Percentiles rank a stretch among this genome's conserved stretches.
Evolutionary conservation across 2,329 filamentous ascomycete genomes (phyloP).

Genomic region (Geoglossum cookeanum): DNA sequence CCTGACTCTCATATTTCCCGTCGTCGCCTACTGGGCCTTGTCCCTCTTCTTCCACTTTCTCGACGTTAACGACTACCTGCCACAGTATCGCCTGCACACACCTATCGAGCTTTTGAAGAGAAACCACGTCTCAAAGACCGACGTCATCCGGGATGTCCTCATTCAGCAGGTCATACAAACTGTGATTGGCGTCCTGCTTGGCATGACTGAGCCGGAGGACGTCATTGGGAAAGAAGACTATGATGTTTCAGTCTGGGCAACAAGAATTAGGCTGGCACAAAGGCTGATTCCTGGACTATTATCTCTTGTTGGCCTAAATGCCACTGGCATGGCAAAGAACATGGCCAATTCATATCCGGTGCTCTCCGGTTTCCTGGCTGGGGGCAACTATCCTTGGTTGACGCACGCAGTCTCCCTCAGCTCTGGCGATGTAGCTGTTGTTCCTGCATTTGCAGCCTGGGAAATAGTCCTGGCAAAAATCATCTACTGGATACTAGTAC

Average conservation of each 20-base stretch:
- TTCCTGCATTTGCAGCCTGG: slow-evolving; percentile 66
- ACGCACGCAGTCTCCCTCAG: slow-evolving; percentile 36
- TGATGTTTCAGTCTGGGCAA: slow-evolving; percentile 79
- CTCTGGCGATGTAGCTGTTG: slow-evolving; percentile 25
- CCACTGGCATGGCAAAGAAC: slow-evolving; percentile 54
- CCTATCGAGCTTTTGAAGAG: slow-evolving; percentile 76
- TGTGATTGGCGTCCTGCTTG: slow-evolving; percentile 45
- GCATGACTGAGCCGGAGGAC: slow-evolving; percentile 53
- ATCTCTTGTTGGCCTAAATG: slow-evolving; percentile 55
- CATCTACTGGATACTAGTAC: slow-evolving; percentile 64
- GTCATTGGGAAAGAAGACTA: slow-evolving; percentile 63
- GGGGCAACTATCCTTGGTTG: slow-evolving; percentile 62
- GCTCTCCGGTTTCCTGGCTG: slow-evolving; percentile 55
- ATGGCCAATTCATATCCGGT: slow-evolving; percentile 51
- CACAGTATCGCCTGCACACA: slow-evolving; percentile 85
- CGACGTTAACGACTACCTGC: slow-evolving; percentile 69
- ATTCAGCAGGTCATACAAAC: slow-evolving; percentile 86
- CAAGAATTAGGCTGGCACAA: slow-evolving; percentile 60
- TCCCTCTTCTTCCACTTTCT: slow-evolving; percentile 77
- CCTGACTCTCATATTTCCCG: slow-evolving; percentile 54
- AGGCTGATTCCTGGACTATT: slow-evolving; percentile 56
- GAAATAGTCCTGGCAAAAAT: slow-evolving; percentile 55
- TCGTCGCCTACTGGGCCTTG: slow-evolving; percentile 73
- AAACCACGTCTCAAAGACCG: slow-evolving; percentile 68
- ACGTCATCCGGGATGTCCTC: slow-evolving; percentile 79